A percentile compares a stretch with the other conserved stretches of the same genome.
phyloP scores from a whole-genome alignment of 495 filamentous ascomycete genomes.

The Penicillium paradoxum region DNA sequence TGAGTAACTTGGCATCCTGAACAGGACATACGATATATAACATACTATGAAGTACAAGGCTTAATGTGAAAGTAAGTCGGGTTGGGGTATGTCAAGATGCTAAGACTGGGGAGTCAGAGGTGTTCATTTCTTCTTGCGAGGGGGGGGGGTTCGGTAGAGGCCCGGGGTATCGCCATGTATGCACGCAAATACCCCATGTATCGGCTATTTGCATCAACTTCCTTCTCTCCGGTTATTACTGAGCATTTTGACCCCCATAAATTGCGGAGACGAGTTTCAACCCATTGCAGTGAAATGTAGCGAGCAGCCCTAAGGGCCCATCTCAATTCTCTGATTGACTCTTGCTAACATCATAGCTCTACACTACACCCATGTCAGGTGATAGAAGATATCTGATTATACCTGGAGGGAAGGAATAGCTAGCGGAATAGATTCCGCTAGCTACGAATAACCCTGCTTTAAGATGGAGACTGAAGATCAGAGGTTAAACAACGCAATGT shows the following conservation, averaged over 20 bases:
- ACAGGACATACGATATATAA: background rate
- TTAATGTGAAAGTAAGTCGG: background rate
- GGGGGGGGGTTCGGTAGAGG: background rate
- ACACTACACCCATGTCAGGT: too few relatives aligned
- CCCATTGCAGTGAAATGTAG: background rate
- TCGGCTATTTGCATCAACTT: background rate
- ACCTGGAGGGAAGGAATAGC: background rate
- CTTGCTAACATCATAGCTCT: too few relatives aligned
- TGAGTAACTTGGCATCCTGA: background rate
- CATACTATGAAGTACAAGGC: background rate
- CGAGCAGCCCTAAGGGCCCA: background rate
- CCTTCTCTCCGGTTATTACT: background rate
- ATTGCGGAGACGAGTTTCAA: background rate
- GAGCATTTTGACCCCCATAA: background rate
- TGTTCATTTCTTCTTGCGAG: background rate
- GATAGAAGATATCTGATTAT: too few relatives aligned
- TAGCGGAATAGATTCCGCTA: background rate
- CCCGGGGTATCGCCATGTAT: background rate
- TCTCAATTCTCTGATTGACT: background rate
- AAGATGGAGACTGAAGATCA: too few relatives aligned
- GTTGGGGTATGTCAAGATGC: background rate
- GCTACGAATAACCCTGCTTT: background rate
- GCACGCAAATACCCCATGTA: background rate
- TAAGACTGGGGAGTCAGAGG: background rate
- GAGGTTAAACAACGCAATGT: too few relatives aligned